Evolutionary conservation across 2,329 filamentous ascomycete genomes (phyloP).

Genomic region (Clonostachys rhizophaga): DNA sequence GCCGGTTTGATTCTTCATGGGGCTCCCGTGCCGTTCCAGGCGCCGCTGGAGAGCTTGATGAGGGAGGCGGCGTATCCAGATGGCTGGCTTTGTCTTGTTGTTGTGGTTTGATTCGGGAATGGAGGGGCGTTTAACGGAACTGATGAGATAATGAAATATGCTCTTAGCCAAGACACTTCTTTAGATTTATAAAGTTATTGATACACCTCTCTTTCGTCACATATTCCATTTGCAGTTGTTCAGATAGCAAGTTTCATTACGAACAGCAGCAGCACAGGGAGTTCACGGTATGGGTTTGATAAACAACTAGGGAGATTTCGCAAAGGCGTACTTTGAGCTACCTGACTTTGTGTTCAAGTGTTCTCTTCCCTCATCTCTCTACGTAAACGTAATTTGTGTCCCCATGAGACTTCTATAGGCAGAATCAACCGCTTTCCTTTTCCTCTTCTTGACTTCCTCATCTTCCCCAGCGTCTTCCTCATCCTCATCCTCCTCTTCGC

Average conservation of each 20-base stretch:
- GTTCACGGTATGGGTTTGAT: too few relatives aligned
- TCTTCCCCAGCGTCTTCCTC: constrained; percentile 34
- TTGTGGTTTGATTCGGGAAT: constrained; percentile 54
- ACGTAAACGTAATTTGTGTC: constrained; percentile 61
- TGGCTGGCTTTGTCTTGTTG: constrained; percentile 82
- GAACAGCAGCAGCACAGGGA: too few relatives aligned
- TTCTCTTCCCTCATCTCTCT: constrained; percentile 1
- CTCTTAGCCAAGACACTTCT: too few relatives aligned
- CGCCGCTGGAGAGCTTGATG: constrained; percentile 78
- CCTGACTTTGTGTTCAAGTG: background rate
- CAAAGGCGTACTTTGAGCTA: too few relatives aligned
- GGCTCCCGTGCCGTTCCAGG: constrained; percentile 72
- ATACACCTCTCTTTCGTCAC: too few relatives aligned
- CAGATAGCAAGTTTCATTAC: too few relatives aligned
- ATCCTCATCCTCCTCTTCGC: constrained; percentile 43
- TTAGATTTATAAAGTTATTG: too few relatives aligned
- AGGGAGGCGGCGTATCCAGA: constrained; percentile 82
- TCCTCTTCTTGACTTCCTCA: constrained; percentile 48
- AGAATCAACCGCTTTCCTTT: constrained; percentile 74
- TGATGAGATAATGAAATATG: background rate
- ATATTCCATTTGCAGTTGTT: too few relatives aligned
- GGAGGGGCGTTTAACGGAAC: background rate
- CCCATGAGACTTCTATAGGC: constrained; percentile 75
- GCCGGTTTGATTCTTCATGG: constrained; percentile 86
- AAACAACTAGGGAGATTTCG: too few relatives aligned